Base-by-base conservation (phyloP, 1,284 basidiomycete species). In the Ganoderma multipileum region DNA sequence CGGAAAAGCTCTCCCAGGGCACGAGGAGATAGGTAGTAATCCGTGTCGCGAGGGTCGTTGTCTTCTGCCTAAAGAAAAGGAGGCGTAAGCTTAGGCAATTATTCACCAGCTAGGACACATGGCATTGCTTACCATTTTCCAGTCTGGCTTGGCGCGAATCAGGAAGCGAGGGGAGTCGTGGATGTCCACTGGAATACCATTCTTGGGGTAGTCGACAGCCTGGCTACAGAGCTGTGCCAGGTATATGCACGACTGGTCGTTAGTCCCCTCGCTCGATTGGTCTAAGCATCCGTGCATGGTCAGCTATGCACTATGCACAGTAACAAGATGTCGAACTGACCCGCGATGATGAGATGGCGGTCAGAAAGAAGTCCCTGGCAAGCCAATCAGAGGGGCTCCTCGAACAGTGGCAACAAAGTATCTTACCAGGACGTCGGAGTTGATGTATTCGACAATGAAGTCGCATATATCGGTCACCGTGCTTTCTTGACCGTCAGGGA, bases 381-480 rank as follows among this genome's bases (percentile, higher is more conserved):
- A 65, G 23, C 38, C 26, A 3, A 33, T 60, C 18, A 66, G 41
- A 59, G 23, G 6, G 14, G 12, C 9, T 8, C 18, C 1, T 39
- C 14, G 7, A 38, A 38, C 14, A 23, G 38, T 66, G 26, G 65
- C 36, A 61, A 39, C 38, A 11, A 39, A 41, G 18, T n/a, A 16
- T 36, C 44, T 5, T 36, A 92, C 91, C 81, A 92, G 79, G 42
- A 93, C 85, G 74, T 95, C 93, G 0, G 92, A 93, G 70, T 92
- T 87, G 75, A 95, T 93, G 69, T 93, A 96, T 73, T 95, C 89
- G 26, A 95, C 87, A 38, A 96, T 84, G 76, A 96, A 96, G 71
- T 95, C 85, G 70, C 90, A 91, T 1, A 95, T 89, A 72, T 95
- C 93, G 2, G 91, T 84, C 7, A 95, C 86, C 0, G 85, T 89